These are phyloP conservation scores for Plasmodium reichenowi DNA, from an alignment of 169 alveolate genomes.

Conservation along the genomic window DNA sequence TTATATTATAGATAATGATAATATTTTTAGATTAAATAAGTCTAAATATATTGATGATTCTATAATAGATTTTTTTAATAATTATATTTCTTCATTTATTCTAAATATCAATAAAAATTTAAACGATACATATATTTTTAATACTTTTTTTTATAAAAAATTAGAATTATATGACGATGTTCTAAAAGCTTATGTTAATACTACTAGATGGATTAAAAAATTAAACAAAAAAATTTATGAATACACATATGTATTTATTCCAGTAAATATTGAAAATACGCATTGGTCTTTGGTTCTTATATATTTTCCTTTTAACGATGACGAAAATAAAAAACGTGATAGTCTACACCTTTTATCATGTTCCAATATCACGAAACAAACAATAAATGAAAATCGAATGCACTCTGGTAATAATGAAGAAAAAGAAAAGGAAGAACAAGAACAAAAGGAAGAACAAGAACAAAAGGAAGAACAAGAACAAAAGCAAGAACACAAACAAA, in stretches of 20 bases:
- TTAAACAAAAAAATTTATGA: constrained; percentile 73
- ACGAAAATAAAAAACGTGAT: background rate
- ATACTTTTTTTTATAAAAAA: constrained; percentile 78
- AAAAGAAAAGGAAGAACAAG: background rate
- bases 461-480: too few relatives aligned
- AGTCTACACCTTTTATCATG: too few relatives aligned
- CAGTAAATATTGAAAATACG: constrained; percentile 74
- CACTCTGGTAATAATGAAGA: background rate
- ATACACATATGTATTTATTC: constrained; percentile 77
- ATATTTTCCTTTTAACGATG: constrained; percentile 71
- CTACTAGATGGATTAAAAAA: constrained; percentile 81
- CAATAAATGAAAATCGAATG: background rate
- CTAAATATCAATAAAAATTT: constrained; percentile 24
- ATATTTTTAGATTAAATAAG: constrained; percentile 54
- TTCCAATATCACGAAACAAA: background rate
- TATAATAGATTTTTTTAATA: constrained; percentile 78
- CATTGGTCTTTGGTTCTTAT: constrained; percentile 82
- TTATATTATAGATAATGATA: constrained; percentile 72
- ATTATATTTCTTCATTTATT: constrained; percentile 69
- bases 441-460: too few relatives aligned
- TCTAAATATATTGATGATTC: constrained; percentile 80
- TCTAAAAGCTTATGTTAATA: constrained; percentile 77
- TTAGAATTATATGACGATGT: constrained; percentile 77
- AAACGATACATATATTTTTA: constrained; percentile 75
- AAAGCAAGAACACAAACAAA: too few relatives aligned